Evolutionary conservation across 768 basidiomycete species (phyloP), one percentile per base, ranked within the genome.

Genomic region (Daedalea quercina): DNA sequence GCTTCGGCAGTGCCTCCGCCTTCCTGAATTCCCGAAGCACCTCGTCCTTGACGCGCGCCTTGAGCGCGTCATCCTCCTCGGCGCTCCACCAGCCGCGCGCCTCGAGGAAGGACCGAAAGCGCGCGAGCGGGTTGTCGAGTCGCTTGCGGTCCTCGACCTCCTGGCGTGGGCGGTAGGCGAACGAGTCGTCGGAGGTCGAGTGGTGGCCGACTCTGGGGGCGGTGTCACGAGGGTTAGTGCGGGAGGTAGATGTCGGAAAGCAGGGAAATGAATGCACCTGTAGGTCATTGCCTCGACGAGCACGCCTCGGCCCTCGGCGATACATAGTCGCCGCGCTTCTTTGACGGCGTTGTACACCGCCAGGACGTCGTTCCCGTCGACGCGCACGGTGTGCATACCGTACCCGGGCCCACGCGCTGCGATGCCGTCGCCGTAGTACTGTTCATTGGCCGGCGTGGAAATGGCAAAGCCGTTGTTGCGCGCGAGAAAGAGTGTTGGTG

Each of bases 381-480:
- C 94, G 25, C 94, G 79, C 50, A 96, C 76, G 1, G 94, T 93
- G 55, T 93, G 88, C 19, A 96, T 79, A 7, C 94, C 94, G 64
- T 96, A 97, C 24, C 84, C 94, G 1, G 94, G 89, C 0, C 94
- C 94, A 22, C 94, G 82, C 23, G 87, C 79, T 2, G 92, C 93
- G 59, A 97, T 93, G 9, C 94, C 94, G 66, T 96, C 94, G 1
- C 94, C 94, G 54, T 87, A 78, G 65, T 81, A 97, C 62, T 96
- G 94, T 67, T 96, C 91, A 1, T 81, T 76, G 13, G 86, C 81
- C 0, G 94, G 94, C 3, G 94, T 96, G 45, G 90, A 94, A 65
- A 97, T 97, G 26, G 94, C 94, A 61, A 96, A 96, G 3, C 93
- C 92, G 61, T 95, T 95, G 60, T 88, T 87, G 31, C 87, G 80